A percentile compares a stretch with the other conserved stretches of the same genome.
Evolutionary conservation across 345 rosid genomes (phyloP).

Genomic region (Ceriops tagal): DNA sequence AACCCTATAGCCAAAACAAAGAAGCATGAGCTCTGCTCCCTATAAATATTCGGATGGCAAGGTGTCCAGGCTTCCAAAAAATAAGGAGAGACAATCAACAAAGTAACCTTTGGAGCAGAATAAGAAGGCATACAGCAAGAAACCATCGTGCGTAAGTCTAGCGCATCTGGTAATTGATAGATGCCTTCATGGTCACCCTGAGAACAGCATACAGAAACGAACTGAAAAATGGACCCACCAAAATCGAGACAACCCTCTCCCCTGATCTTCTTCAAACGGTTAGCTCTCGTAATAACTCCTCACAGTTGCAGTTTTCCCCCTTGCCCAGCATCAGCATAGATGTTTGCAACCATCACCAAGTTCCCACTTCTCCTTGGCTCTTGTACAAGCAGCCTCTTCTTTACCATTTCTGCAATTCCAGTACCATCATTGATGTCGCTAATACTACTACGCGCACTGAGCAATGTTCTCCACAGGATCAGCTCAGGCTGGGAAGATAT

Average conservation of each 20-base stretch:
- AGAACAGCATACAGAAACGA: conserved; percentile 61
- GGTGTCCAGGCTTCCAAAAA: no score
- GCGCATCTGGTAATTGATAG: conserved; percentile 37
- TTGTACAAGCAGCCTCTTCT: conserved; percentile 52
- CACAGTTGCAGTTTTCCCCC: conserved; percentile 33
- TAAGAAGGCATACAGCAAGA: neutral
- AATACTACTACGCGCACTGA: conserved; percentile 51
- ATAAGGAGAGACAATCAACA: neutral
- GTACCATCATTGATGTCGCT: conserved; percentile 38
- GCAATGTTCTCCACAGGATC: conserved; percentile 66
- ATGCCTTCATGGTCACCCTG: conserved; percentile 28
- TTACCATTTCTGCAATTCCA: conserved; percentile 49
- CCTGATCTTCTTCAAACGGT: conserved; percentile 51
- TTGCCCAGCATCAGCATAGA: conserved; percentile 72
- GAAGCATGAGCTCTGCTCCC: no score
- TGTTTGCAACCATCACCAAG: conserved; percentile 68
- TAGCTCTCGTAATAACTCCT: conserved; percentile 55
- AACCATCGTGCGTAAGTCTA: conserved; percentile 46
- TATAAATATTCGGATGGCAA: no score
- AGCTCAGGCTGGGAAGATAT: conserved; percentile 62
- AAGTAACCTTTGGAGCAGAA: neutral
- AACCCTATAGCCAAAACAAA: no score
- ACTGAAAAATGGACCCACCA: conserved; percentile 48
- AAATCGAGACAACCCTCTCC: conserved; percentile 67
- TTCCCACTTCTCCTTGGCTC: conserved; percentile 80